Evolutionary conservation across 345 rosid species (phyloP).

Genomic region (Citrus australasica): DNA sequence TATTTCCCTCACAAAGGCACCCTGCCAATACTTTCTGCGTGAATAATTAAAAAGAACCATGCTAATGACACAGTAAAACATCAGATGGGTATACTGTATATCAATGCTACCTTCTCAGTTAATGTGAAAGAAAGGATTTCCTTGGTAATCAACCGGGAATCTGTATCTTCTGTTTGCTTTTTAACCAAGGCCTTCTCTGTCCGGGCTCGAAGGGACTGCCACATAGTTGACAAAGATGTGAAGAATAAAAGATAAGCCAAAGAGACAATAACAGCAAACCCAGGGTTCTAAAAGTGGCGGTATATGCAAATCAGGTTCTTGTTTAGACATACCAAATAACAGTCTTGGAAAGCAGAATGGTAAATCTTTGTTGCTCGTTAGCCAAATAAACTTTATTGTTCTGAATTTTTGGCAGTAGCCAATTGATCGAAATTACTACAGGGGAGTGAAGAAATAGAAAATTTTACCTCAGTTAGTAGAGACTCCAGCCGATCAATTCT

Average conservation of each 20-base stretch:
- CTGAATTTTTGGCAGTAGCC: not conserved
- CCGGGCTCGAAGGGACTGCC: conserved; percentile 77
- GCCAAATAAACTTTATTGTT: not conserved
- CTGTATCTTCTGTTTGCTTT: conserved; percentile 40
- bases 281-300: not conserved
- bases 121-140: conserved; percentile 77
- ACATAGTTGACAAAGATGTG: conserved; percentile 6
- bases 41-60: conserved; percentile 1
- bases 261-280: conserved; percentile 1
- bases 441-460: conserved; percentile 9
- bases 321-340: not conserved
- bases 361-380: too few relatives aligned
- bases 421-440: not conserved
- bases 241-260: not conserved
- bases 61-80: not conserved
- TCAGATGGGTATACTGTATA: not conserved
- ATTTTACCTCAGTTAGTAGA: conserved; percentile 71
- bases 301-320: not conserved
- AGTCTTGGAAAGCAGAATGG: not conserved
- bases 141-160: conserved; percentile 51
- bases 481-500: conserved; percentile 93
- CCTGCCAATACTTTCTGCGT: conserved; percentile 44
- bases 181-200: conserved; percentile 57
- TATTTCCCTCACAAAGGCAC: conserved; percentile 80
- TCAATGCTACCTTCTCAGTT: conserved; percentile 54